phyloP scores from a whole-genome alignment of 345 rosid species.

The Syzygium oleosum region DNA sequence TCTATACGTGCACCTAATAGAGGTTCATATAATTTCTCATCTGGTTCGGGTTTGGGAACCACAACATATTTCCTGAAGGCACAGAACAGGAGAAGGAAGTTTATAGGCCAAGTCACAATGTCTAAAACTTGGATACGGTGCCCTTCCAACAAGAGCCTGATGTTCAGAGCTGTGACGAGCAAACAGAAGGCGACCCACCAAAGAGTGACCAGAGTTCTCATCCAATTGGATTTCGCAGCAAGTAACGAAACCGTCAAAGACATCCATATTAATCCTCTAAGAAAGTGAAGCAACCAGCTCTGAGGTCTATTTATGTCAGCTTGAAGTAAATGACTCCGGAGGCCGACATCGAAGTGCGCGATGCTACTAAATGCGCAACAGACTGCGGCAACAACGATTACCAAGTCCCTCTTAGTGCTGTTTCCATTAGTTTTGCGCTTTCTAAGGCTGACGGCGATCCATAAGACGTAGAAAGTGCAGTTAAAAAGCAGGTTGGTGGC shows the following conservation, averaged over 20 bases:
- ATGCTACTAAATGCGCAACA: constrained; percentile 40
- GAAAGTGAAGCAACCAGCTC: constrained; percentile 22
- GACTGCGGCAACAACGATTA: constrained; percentile 24
- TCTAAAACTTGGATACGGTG: constrained; percentile 22
- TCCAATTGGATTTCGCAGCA: constrained; percentile 32
- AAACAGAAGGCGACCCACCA: constrained; percentile 67
- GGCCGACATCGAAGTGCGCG: constrained; percentile 18
- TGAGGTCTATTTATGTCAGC: not conserved
- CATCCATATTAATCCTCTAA: constrained; percentile 55
- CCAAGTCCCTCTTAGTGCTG: constrained; percentile 28
- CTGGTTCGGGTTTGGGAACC: constrained; percentile 4
- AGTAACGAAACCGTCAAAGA: constrained; percentile 54
- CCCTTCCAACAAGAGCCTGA: constrained; percentile 20
- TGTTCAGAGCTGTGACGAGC: constrained; percentile 32
- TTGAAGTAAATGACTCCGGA: constrained; percentile 21
- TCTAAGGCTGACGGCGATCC: constrained; percentile 24
- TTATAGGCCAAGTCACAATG: constrained; percentile 34
- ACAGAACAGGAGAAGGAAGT: constrained; percentile 45
- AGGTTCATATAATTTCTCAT: constrained; percentile 33
- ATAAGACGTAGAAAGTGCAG: constrained; percentile 41
- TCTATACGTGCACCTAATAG: constrained; percentile 8
- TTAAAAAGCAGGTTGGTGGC: constrained; percentile 46
- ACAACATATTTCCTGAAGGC: constrained; percentile 30
- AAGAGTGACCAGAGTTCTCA: constrained; percentile 18
- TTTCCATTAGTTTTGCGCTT: not conserved